Percentiles rank a stretch among this genome's conserved stretches.
phyloP scores from a whole-genome alignment of 2,329 filamentous ascomycete genomes.

The Venturia oleaginea region DNA sequence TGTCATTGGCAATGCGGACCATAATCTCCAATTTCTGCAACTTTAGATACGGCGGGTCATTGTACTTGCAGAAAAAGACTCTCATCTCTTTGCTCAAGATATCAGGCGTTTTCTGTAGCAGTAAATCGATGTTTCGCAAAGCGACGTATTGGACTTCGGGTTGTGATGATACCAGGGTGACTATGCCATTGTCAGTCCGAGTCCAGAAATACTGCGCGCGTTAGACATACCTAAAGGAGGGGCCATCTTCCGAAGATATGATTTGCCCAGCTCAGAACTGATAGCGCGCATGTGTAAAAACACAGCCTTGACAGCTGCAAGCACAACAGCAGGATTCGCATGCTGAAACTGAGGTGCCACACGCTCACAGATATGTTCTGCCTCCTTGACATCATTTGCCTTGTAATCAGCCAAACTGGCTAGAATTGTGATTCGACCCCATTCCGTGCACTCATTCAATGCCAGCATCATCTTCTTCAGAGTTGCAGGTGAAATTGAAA shows the following conservation, averaged over 20 bases:
- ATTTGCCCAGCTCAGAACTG: slow-evolving; percentile 66
- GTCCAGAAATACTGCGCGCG: background rate
- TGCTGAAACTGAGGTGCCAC: slow-evolving; percentile 97
- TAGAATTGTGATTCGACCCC: slow-evolving; percentile 90
- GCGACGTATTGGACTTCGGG: slow-evolving; percentile 98
- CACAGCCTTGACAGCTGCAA: slow-evolving; percentile 96
- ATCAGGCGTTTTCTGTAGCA: slow-evolving; percentile 91
- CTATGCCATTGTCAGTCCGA: slow-evolving; percentile 37
- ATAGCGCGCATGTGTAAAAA: slow-evolving; percentile 92
- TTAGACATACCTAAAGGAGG: slow-evolving; percentile 68
- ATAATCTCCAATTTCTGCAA: slow-evolving; percentile 97
- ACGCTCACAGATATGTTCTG: slow-evolving; percentile 95
- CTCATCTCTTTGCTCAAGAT: slow-evolving; percentile 95
- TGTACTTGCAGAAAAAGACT: slow-evolving; percentile 99
- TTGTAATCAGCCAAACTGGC: slow-evolving; percentile 83
- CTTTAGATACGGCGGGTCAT: slow-evolving; percentile 95
- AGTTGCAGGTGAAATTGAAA: slow-evolving; percentile 71
- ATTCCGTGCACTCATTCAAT: slow-evolving; percentile 96
- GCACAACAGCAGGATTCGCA: slow-evolving; percentile 90
- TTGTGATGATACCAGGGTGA: slow-evolving; percentile 88
- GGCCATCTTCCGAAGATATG: slow-evolving; percentile 97
- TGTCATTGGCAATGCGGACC: slow-evolving; percentile 97
- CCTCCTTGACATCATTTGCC: slow-evolving; percentile 81
- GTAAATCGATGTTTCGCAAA: slow-evolving; percentile 86
- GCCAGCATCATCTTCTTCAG: slow-evolving; percentile 96